Conservation (phyloP, 2,329 filamentous ascomycete species). For the Aspergillus persii region DNA sequence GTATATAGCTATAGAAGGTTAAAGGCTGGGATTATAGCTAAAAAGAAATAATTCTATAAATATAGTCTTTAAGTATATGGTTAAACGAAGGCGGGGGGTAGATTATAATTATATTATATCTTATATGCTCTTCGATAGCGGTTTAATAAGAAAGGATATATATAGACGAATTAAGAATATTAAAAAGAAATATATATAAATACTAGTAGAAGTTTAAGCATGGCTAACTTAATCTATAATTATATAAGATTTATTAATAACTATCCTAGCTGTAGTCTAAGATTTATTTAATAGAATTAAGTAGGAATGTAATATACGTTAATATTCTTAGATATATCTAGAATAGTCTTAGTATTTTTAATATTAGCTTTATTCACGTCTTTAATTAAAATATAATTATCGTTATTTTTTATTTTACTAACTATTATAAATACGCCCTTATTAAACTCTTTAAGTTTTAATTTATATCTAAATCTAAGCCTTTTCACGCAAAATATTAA, state of each 20-base stretch:
- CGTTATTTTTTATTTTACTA: conserved; percentile 17
- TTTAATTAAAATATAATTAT: conserved; percentile 21
- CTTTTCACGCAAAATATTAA: conserved; percentile 27
- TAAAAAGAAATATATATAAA: not conserved
- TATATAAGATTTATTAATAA: not conserved
- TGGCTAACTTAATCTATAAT: not conserved
- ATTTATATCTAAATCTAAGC: conserved; percentile 22
- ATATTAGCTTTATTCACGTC: conserved; percentile 25
- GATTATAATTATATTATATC: conserved; percentile 12
- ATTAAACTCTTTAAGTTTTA: conserved; percentile 25
- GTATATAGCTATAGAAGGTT: conserved; percentile 1
- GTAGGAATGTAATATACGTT: conserved; percentile 22
- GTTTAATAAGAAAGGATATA: conserved; percentile 9
- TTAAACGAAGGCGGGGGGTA: conserved; percentile 8
- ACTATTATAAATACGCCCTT: conserved; percentile 24
- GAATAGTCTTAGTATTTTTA: conserved; percentile 17
- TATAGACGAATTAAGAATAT: conserved; percentile 4
- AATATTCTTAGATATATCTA: conserved; percentile 22
- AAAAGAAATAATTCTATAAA: conserved; percentile 9
- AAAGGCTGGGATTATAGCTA: conserved; percentile 8
- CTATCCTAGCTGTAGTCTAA: not conserved
- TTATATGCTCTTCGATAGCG: conserved; percentile 10
- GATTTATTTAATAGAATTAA: conserved; percentile 6
- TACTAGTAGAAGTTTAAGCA: not conserved
- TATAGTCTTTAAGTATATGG: conserved; percentile 12